Evolutionary conservation across 257 asterid species (phyloP), one percentile per base, ranked within the genome.

Genomic region (Solanum rostratum): DNA sequence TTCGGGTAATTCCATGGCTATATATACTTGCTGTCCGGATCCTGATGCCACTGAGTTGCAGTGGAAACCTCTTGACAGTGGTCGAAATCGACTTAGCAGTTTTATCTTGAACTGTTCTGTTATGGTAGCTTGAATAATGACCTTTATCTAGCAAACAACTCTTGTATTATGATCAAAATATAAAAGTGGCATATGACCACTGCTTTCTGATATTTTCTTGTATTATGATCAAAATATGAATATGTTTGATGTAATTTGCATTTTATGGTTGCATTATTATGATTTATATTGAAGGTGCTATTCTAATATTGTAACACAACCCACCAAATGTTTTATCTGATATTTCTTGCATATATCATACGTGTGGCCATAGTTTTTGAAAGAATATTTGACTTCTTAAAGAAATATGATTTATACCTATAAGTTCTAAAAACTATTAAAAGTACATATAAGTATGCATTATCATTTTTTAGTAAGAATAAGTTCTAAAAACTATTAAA

Each of bases 81-180:
- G 93, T 27, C 81, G 93, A 43, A 91, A 89, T 43, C 89, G 90
- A 59, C 92, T 91, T 2, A 93, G 95, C 86, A 93, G 93, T 85
- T 94, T 94, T 55, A 92, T 94, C 19, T 84, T 83, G 27, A 94
- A 94, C 71, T 92, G 98, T 70, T 94, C 95, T 69, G 91, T 94
- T 33, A 94, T 94, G 98, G 87, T 89, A n/a, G 97, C 97, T 65
- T 93, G 93, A 90, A 55, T 30, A 45, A 65, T 29, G n/a, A 0
- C 24, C 10, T 41, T 73, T 59, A 79, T 79, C 29, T 55, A 69
- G 18, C 52, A 39, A 39, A 37, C 18, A 66, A 39, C 18, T 69
- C 49, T 37, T 69, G 52, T 74, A 46, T 46, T 24, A 24, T 74
- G 43, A 73, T 73, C n/a, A 22, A 43, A 46, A 45, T 45, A 73